phyloP scores from a whole-genome alignment of 2,329 filamentous ascomycete genomes.

The Cladosporium cucumerinum region DNA sequence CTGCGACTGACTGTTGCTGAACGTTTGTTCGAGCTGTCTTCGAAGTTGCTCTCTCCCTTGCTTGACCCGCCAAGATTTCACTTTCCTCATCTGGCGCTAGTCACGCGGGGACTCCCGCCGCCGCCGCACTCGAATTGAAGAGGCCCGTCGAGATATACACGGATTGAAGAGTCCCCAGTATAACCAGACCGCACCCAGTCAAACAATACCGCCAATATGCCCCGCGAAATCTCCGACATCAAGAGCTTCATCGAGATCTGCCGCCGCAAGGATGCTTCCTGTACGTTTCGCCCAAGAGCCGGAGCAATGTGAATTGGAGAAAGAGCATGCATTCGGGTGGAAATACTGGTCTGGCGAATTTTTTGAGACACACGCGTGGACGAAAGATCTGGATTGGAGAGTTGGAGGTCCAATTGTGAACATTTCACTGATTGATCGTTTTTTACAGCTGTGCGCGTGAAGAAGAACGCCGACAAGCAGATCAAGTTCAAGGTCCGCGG shows the following conservation, averaged over 20 bases:
- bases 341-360: background rate
- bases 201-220: conserved; percentile 67
- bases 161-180: conserved; percentile 13
- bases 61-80: conserved; percentile 5
- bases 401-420: background rate
- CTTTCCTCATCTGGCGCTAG: background rate
- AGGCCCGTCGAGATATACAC: background rate
- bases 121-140: conserved; percentile 11
- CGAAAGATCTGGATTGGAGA: background rate
- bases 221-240: conserved; percentile 96
- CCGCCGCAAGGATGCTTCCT: conserved; percentile 98
- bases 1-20: background rate
- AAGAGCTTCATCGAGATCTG: conserved; percentile 99
- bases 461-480: conserved; percentile 92
- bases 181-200: conserved; percentile 11
- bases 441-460: conserved; percentile 49
- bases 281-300: conserved; percentile 60
- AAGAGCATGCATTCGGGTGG: conserved; percentile 10
- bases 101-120: background rate
- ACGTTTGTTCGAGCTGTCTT: background rate
- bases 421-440: conserved; percentile 10
- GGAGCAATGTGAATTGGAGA: background rate
- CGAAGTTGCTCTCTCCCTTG: background rate
- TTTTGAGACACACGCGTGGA: background rate
- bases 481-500: conserved; percentile 99